Percentiles rank a stretch among this genome's conserved stretches.
phyloP scores from a whole-genome alignment of 1,139 yeast species.

The Blastobotrys buckinghamii region DNA sequence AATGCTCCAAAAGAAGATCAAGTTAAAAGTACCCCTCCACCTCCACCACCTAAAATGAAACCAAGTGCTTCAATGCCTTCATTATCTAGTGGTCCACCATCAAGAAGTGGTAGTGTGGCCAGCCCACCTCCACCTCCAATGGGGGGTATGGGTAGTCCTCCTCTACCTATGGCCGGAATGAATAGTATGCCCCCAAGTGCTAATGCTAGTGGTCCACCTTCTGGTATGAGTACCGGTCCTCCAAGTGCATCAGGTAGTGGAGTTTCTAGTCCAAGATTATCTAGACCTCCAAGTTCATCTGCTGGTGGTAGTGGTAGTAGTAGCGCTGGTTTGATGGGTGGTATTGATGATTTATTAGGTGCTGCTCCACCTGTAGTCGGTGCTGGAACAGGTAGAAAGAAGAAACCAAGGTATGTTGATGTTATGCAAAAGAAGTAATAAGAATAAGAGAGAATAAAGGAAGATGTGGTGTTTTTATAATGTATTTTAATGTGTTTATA shows the following conservation, averaged over 20 bases:
- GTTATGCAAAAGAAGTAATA: conserved; percentile 48
- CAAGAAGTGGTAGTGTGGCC: background rate
- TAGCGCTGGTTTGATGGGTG: conserved; percentile 26
- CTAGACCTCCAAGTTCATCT: background rate
- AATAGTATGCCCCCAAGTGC: conserved; percentile 11
- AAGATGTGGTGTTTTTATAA: too few relatives aligned
- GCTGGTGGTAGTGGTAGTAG: background rate
- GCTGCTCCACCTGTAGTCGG: conserved; percentile 38
- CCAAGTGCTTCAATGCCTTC: conserved; percentile 22
- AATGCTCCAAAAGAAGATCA: conserved; percentile 68
- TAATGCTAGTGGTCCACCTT: background rate
- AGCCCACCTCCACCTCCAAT: conserved; percentile 18
- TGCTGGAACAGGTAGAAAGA: conserved; percentile 42
- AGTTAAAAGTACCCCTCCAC: conserved; percentile 57
- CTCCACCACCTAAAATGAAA: conserved; percentile 54
- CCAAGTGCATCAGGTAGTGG: conserved; percentile 15
- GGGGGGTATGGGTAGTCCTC: too few relatives aligned
- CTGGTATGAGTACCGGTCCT: conserved; percentile 10
- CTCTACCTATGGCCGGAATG: too few relatives aligned
- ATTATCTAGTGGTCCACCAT: conserved; percentile 6
- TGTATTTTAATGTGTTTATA: too few relatives aligned
- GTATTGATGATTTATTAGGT: conserved; percentile 61
- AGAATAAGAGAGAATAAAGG: too few relatives aligned
- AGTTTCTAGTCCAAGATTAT: conserved; percentile 16
- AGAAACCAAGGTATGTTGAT: conserved; percentile 67